A percentile compares a stretch with the other conserved stretches of the same genome.
Conservation (phyloP, 257 asterid genomes). For the Paraleonurus japonicus region DNA sequence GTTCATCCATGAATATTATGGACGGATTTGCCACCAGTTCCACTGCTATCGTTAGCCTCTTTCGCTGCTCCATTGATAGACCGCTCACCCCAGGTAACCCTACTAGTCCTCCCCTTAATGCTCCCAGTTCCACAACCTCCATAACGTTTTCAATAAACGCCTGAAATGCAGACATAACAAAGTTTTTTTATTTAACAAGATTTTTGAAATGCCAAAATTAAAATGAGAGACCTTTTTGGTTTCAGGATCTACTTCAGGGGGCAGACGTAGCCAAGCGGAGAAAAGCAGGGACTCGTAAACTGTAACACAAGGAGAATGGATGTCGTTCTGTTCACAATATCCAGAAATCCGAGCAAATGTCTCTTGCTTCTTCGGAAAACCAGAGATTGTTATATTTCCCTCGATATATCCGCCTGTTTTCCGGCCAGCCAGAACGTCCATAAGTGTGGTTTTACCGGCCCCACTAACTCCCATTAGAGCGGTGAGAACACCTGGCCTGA, state of each 20-base stretch:
- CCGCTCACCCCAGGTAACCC: conserved; percentile 63
- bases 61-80: conserved; percentile 58
- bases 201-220: too few species aligned
- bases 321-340: conserved; percentile 68
- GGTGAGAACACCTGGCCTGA: conserved; percentile 67
- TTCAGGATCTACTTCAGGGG: conserved; percentile 36
- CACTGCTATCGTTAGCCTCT: conserved; percentile 57
- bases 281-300: conserved; percentile 56
- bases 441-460: conserved; percentile 72
- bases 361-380: conserved; percentile 63
- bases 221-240: conserved; percentile 42
- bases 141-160: conserved; percentile 46
- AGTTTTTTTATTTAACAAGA: too few species aligned
- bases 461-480: conserved; percentile 82
- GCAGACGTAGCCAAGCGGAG: conserved; percentile 71
- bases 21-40: conserved; percentile 61
- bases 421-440: conserved; percentile 79
- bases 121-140: conserved; percentile 56
- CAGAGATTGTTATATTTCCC: conserved; percentile 59
- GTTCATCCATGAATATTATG: conserved; percentile 58
- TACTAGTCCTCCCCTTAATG: conserved; percentile 42
- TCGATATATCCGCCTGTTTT: conserved; percentile 67
- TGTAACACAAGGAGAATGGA: conserved; percentile 68
- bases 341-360: conserved; percentile 76
- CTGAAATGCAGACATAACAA: conserved; percentile 19